Evolutionary conservation across 257 asterid genomes (phyloP).

Genomic region (Solanum microdontum): DNA sequence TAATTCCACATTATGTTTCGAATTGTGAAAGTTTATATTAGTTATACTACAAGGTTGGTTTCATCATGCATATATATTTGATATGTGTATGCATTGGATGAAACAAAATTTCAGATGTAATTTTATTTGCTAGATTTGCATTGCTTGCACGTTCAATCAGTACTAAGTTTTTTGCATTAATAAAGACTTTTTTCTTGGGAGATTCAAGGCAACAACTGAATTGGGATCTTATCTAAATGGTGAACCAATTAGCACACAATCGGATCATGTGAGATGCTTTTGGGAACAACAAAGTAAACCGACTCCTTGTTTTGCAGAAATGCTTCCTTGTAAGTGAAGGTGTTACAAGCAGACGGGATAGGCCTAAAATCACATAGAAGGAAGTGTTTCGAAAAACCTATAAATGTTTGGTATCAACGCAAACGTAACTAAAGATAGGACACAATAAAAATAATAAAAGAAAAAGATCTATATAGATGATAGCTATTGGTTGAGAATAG

Average conservation of each 20-base stretch:
- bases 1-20: too few species aligned
- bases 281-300: neutral
- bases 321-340: neutral
- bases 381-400: neutral
- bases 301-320: too few species aligned
- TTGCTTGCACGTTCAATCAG: neutral
- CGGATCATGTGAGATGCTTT: neutral
- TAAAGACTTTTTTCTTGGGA: neutral
- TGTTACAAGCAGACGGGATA: neutral
- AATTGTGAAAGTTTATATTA: too few species aligned
- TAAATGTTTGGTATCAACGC: too few species aligned
- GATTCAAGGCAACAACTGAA: neutral
- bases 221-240: neutral
- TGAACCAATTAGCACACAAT: neutral
- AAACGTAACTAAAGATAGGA: neutral
- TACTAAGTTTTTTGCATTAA: neutral
- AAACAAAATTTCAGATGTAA: too few species aligned
- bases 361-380: neutral
- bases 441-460: neutral
- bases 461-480: too few species aligned
- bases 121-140: neutral
- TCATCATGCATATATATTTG: neutral
- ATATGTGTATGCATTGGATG: neutral
- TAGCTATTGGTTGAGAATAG: neutral
- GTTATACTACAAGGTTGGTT: neutral